Conservation (phyloP, 1,284 basidiomycete species). For the Apiotrichum laibachii region DNA sequence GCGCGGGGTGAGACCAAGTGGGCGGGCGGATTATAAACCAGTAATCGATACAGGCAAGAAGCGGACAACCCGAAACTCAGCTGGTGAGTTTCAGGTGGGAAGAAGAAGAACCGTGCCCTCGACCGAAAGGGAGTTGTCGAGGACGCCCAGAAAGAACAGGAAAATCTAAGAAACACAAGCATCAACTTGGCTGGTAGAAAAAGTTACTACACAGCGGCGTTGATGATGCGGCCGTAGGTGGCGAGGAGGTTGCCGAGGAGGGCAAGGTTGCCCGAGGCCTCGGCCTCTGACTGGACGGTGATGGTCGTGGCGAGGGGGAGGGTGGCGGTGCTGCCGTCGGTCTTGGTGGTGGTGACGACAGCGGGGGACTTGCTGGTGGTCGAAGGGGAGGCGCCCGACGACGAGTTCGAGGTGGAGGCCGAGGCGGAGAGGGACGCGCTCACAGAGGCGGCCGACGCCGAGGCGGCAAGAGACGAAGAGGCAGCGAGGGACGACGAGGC, state of each 20-base stretch:
- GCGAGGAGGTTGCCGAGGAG: slow-evolving; percentile 39
- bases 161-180: not conserved
- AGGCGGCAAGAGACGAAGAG: slow-evolving; percentile 1
- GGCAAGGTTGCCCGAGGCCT: slow-evolving; percentile 31
- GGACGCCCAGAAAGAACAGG: slow-evolving; percentile 1
- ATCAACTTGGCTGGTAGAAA: not conserved
- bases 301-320: not conserved
- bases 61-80: not conserved
- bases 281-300: slow-evolving; percentile 8
- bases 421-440: not conserved
- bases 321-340: not conserved
- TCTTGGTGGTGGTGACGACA: slow-evolving; percentile 13
- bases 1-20: not conserved
- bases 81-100: not conserved
- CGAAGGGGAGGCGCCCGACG: slow-evolving; percentile 9
- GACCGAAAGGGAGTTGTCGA: slow-evolving; percentile 1
- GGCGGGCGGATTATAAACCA: slow-evolving; percentile 12
- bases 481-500: not conserved
- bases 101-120: not conserved
- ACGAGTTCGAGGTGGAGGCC: not conserved
- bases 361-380: slow-evolving; percentile 6
- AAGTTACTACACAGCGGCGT: slow-evolving; percentile 28
- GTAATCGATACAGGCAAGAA: slow-evolving; percentile 9
- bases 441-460: slow-evolving; percentile 5
- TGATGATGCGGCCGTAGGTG: slow-evolving; percentile 40